phyloP scores from a whole-genome alignment of 805 yeast species.

The Cyberlindnera japonica region DNA sequence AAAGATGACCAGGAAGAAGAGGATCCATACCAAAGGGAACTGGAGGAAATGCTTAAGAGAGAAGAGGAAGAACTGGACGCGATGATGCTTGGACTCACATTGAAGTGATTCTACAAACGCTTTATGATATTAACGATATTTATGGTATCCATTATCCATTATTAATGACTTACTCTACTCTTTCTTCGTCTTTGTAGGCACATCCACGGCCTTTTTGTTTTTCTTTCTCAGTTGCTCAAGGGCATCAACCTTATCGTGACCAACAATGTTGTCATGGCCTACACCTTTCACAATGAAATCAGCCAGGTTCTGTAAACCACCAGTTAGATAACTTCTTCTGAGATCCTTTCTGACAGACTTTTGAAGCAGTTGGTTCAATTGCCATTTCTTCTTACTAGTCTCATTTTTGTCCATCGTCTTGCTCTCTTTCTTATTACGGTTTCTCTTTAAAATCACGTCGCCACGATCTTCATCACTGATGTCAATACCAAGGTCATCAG shows the following conservation, averaged over 20 bases:
- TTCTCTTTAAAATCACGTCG: slow-evolving; percentile 62
- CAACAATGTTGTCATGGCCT: slow-evolving; percentile 65
- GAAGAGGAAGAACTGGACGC: slow-evolving; percentile 20
- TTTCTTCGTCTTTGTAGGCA: background rate
- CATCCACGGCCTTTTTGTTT: background rate
- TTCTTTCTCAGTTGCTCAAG: slow-evolving; percentile 49
- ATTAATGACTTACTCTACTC: background rate
- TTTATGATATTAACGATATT: background rate
- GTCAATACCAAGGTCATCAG: slow-evolving; percentile 87
- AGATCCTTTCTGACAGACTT: slow-evolving; percentile 57
- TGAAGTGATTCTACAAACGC: background rate
- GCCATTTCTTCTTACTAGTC: slow-evolving; percentile 40
- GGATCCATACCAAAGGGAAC: slow-evolving; percentile 16
- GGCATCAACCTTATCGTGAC: slow-evolving; percentile 66
- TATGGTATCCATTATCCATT: background rate
- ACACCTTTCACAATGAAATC: slow-evolving; percentile 66
- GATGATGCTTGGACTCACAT: slow-evolving; percentile 6
- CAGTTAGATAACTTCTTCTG: slow-evolving; percentile 72
- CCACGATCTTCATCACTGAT: slow-evolving; percentile 67
- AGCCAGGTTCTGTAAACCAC: slow-evolving; percentile 75
- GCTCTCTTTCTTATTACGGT: slow-evolving; percentile 51
- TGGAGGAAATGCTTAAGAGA: slow-evolving; percentile 14
- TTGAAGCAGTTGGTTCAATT: slow-evolving; percentile 50
- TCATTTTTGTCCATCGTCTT: slow-evolving; percentile 53
- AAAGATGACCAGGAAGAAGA: slow-evolving; percentile 12